Evolutionary conservation across 352 stramenopile species (phyloP).

Genomic region (Blastocystis sp.): DNA sequence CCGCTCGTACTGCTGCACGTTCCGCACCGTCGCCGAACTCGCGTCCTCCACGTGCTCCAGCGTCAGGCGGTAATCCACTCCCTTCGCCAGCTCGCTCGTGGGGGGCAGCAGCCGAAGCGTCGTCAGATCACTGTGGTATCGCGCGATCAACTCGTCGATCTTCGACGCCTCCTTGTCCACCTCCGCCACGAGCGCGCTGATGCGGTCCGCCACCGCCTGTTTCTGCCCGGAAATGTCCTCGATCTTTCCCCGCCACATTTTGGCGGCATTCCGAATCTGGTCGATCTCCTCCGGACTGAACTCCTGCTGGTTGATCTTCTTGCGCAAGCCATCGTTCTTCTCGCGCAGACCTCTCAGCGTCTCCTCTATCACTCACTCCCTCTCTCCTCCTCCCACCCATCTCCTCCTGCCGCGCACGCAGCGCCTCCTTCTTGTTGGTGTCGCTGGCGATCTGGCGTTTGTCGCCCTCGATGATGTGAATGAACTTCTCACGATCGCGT

Average conservation of each 20-base stretch:
- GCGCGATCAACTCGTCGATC: conserved; percentile 15
- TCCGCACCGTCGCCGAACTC: conserved; percentile 14
- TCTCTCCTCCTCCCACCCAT: neutral
- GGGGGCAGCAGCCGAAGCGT: conserved; percentile 5
- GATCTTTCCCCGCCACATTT: conserved; percentile 51
- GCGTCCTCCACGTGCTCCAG: conserved; percentile 61
- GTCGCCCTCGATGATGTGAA: conserved; percentile 52
- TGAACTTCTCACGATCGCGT: conserved; percentile 60
- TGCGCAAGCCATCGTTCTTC: conserved; percentile 37
- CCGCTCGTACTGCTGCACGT: conserved; percentile 48
- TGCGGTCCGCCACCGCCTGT: neutral
- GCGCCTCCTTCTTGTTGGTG: conserved; percentile 7
- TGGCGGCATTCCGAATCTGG: conserved; percentile 20
- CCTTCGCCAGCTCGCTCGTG: neutral
- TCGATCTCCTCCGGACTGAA: conserved; percentile 58
- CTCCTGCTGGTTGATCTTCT: conserved; percentile 53
- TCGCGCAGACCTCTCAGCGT: conserved; percentile 9
- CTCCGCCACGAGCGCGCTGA: neutral
- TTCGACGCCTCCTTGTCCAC: conserved; percentile 35
- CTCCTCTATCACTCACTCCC: neutral
- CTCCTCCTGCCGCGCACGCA: neutral
- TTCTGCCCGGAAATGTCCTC: conserved; percentile 13
- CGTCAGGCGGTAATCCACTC: conserved; percentile 8
- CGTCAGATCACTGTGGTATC: conserved; percentile 18
- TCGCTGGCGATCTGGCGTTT: conserved; percentile 32